phyloP scores from a whole-genome alignment of 345 rosid species.

The Linum tenue region DNA sequence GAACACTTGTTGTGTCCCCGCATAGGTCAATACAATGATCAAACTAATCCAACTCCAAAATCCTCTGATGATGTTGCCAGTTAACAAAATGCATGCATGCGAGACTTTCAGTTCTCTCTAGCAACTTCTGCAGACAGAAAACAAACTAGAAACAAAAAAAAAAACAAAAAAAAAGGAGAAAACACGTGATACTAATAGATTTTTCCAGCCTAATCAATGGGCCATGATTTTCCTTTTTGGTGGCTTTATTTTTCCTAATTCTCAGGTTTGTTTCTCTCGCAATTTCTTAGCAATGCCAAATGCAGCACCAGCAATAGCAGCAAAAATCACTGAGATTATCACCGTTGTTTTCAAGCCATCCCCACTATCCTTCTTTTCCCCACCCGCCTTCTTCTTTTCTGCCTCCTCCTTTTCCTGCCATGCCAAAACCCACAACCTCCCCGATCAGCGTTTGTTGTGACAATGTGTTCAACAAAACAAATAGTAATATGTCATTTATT shows the following conservation, averaged over 20 bases:
- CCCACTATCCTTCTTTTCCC: background rate
- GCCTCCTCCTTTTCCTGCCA: constrained; percentile 14
- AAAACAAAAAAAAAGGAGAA: background rate
- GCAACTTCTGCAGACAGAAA: background rate
- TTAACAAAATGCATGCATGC: too few species aligned
- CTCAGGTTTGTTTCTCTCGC: constrained; percentile 15
- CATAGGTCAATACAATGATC: too few species aligned
- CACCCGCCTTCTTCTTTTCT: background rate
- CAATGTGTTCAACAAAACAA: too few species aligned
- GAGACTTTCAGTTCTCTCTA: too few species aligned
- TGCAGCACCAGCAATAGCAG: constrained; percentile 25
- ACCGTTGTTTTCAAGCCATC: constrained; percentile 19
- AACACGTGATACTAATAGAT: background rate
- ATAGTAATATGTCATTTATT: too few species aligned
- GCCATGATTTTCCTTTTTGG: too few species aligned
- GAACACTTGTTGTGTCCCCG: too few species aligned
- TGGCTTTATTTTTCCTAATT: background rate
- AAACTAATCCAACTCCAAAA: too few species aligned
- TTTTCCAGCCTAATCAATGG: too few species aligned
- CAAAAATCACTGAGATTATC: constrained; percentile 20
- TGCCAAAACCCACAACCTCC: background rate
- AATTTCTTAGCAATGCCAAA: constrained; percentile 25
- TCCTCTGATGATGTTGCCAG: too few species aligned
- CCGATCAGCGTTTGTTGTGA: too few species aligned
- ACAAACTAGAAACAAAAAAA: background rate